Conservation (phyloP, 352 stramenopile species). For the Pythium phragmitis region DNA sequence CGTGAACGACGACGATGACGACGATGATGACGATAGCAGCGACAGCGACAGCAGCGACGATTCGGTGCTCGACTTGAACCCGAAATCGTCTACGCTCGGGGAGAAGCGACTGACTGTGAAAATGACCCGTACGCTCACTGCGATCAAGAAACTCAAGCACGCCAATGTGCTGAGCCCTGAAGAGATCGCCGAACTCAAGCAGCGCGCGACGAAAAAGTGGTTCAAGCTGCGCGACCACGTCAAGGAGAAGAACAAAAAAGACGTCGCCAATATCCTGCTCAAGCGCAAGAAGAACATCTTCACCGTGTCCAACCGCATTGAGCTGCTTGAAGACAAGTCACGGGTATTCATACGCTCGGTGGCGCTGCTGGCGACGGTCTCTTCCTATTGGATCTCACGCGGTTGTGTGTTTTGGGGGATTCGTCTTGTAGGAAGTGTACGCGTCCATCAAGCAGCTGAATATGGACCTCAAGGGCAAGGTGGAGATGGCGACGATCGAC, state of each 20-base stretch:
- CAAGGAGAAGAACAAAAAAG: conserved; percentile 78
- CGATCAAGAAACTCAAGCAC: conserved; percentile 66
- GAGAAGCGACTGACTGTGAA: conserved; percentile 25
- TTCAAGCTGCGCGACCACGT: conserved; percentile 69
- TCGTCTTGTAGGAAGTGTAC: conserved; percentile 40
- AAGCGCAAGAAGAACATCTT: conserved; percentile 84
- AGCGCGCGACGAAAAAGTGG: conserved; percentile 67
- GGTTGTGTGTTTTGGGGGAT: neutral
- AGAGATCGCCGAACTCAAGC: conserved; percentile 59
- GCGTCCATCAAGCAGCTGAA: conserved; percentile 63
- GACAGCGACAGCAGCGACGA: conserved; percentile 27
- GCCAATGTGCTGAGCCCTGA: conserved; percentile 57
- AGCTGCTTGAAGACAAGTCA: conserved; percentile 73
- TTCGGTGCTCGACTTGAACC: conserved; percentile 24
- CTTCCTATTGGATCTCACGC: neutral
- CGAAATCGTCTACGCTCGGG: neutral
- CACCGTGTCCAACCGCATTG: conserved; percentile 68
- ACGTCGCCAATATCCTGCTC: conserved; percentile 68
- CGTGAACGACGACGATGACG: conserved; percentile 21
- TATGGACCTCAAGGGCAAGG: conserved; percentile 56
- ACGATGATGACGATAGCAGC: conserved; percentile 16
- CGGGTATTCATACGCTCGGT: conserved; percentile 17
- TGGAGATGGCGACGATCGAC: conserved; percentile 40
- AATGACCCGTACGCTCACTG: conserved; percentile 57
- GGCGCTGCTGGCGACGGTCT: neutral